phyloP scores from a whole-genome alignment of 2,329 filamentous ascomycete species.

The Bipolaris gigantea region DNA sequence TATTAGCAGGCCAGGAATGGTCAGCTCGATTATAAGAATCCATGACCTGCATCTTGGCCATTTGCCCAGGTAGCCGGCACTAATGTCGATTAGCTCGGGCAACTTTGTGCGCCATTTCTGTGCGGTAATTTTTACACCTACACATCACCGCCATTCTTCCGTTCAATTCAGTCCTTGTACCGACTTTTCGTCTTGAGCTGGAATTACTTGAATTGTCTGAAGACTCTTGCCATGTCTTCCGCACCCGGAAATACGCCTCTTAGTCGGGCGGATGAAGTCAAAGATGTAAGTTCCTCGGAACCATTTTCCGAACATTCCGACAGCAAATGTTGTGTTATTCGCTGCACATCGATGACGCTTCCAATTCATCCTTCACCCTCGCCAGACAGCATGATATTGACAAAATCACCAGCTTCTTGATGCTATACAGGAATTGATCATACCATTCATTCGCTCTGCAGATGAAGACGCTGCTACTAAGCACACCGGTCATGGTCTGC shows the following conservation, averaged over 20 bases:
- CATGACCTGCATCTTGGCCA: slow-evolving; percentile 15
- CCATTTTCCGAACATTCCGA: slow-evolving; percentile 12
- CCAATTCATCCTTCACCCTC: neutral
- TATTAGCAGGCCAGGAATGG: slow-evolving; percentile 2
- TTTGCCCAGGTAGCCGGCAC: slow-evolving; percentile 7
- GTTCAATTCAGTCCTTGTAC: neutral
- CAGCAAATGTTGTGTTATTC: neutral
- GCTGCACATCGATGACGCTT: neutral
- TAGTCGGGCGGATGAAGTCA: slow-evolving; percentile 42
- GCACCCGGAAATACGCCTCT: slow-evolving; percentile 24
- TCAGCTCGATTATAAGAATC: slow-evolving; percentile 4
- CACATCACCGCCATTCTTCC: neutral
- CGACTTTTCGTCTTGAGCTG: neutral
- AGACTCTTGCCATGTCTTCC: neutral
- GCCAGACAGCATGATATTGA: neutral
- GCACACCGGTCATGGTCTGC: slow-evolving; percentile 59
- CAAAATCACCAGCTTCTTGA: slow-evolving; percentile 14
- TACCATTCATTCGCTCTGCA: slow-evolving; percentile 71
- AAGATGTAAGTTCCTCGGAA: slow-evolving; percentile 37
- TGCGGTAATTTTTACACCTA: neutral
- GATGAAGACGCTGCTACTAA: slow-evolving; percentile 63
- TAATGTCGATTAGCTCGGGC: slow-evolving; percentile 11
- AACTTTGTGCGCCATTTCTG: slow-evolving; percentile 1
- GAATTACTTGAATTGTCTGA: neutral
- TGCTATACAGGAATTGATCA: slow-evolving; percentile 67